Percentiles rank a stretch among this genome's conserved stretches.
Evolutionary conservation across 192 early-diverging fungal genomes (phyloP).

Genomic region (Coemansia reversa): DNA sequence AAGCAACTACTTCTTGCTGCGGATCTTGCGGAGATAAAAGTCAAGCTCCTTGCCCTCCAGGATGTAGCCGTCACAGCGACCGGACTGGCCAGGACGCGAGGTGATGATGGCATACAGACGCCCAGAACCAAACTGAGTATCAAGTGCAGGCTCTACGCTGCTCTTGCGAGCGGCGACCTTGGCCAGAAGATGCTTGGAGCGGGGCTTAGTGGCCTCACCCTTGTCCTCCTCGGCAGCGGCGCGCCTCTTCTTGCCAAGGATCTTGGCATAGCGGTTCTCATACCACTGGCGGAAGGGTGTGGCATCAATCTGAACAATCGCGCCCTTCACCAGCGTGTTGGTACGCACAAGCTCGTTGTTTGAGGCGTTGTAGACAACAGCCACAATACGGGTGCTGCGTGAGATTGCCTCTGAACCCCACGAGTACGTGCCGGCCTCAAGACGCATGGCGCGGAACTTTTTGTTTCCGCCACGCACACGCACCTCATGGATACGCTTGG

Average conservation of each 20-base stretch:
- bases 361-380: constrained; percentile 98
- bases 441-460: constrained; percentile 97
- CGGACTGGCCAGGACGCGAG: constrained; percentile 97
- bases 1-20: constrained; percentile 61
- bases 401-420: constrained; percentile 96
- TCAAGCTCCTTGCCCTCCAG: constrained; percentile 99
- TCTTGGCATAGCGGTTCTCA: constrained; percentile 92
- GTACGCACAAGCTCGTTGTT: constrained; percentile 99
- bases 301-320: constrained; percentile 96
- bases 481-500: constrained; percentile 94
- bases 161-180: constrained; percentile 86
- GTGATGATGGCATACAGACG: constrained; percentile 90
- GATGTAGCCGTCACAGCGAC: constrained; percentile 97
- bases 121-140: constrained; percentile 93
- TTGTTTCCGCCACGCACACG: constrained; percentile 98
- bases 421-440: constrained; percentile 95
- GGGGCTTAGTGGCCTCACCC: constrained; percentile 73
- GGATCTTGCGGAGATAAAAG: constrained; percentile 92
- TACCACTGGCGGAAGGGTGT: constrained; percentile 99
- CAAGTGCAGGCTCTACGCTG: constrained; percentile 83
- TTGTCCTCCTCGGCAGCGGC: constrained; percentile 53
- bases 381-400: constrained; percentile 94
- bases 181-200: constrained; percentile 87
- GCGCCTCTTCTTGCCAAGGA: constrained; percentile 78
- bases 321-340: constrained; percentile 98